Evolutionary conservation across 1,284 basidiomycete species (phyloP).

Genomic region (Cutaneotrichosporon sp.): DNA sequence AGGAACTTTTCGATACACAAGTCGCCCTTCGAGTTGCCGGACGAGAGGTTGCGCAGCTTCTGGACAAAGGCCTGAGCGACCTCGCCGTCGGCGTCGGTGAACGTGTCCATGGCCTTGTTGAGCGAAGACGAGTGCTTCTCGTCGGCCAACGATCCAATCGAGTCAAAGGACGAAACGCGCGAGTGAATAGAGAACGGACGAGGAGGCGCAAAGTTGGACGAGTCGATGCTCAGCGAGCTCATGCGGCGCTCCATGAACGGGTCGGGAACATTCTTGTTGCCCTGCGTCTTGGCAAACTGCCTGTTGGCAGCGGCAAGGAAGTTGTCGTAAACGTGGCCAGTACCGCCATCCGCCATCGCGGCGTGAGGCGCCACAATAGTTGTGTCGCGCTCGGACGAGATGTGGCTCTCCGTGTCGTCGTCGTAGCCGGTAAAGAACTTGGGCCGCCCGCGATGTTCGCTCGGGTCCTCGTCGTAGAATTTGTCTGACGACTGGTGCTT

Average conservation of each 20-base stretch:
- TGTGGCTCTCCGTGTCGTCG: slow-evolving; percentile 58
- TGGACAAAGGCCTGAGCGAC: slow-evolving; percentile 84
- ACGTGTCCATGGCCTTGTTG: slow-evolving; percentile 89
- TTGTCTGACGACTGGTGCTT: slow-evolving; percentile 47
- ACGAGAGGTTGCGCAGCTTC: slow-evolving; percentile 71
- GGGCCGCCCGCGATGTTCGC: slow-evolving; percentile 45
- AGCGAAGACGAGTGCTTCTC: slow-evolving; percentile 83
- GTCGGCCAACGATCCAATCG: slow-evolving; percentile 81
- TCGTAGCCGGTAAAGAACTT: slow-evolving; percentile 60
- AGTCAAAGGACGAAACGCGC: slow-evolving; percentile 75
- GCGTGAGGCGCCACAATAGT: slow-evolving; percentile 33
- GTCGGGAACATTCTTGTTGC: slow-evolving; percentile 64
- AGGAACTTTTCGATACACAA: slow-evolving; percentile 87
- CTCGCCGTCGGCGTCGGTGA: slow-evolving; percentile 87
- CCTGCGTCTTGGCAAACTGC: slow-evolving; percentile 73
- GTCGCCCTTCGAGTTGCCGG: slow-evolving; percentile 85
- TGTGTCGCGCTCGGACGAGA: slow-evolving; percentile 48
- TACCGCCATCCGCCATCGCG: slow-evolving; percentile 13
- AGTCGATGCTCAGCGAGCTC: slow-evolving; percentile 34
- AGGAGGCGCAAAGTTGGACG: slow-evolving; percentile 55
- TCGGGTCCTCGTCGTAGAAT: slow-evolving; percentile 53
- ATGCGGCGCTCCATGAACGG: slow-evolving; percentile 68
- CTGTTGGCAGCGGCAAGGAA: slow-evolving; percentile 82
- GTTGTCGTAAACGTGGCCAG: slow-evolving; percentile 59
- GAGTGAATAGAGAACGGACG: slow-evolving; percentile 78